phyloP scores from a whole-genome alignment of 23 red algal genomes.

The Gracilaria domingensis region DNA sequence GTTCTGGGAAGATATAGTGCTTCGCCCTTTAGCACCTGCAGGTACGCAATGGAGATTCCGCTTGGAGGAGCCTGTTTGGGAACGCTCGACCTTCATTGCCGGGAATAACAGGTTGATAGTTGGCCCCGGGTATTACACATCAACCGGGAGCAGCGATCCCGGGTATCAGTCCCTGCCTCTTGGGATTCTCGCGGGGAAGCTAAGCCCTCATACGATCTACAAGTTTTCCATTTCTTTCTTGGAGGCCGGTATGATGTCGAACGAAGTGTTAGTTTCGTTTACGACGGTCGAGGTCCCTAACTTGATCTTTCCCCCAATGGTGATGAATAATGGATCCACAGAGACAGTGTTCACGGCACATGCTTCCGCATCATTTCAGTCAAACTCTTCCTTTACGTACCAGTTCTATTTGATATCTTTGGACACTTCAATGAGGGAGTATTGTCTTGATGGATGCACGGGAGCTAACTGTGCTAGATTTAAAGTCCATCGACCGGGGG shows the following conservation, averaged over 20 bases:
- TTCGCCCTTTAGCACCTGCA: constrained; percentile 22
- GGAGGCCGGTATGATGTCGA: constrained; percentile 19
- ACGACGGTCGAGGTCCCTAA: constrained; percentile 49
- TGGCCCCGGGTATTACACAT: constrained; percentile 45
- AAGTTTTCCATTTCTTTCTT: constrained; percentile 40
- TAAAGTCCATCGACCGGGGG: constrained; percentile 32
- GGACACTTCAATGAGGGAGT: constrained; percentile 33
- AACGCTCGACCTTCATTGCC: constrained; percentile 51
- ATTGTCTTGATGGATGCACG: constrained; percentile 72
- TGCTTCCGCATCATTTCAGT: constrained; percentile 34
- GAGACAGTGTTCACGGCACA: constrained; percentile 47
- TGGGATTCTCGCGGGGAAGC: constrained; percentile 37
- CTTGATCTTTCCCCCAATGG: constrained; percentile 28
- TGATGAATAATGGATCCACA: constrained; percentile 32
- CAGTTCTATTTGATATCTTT: constrained; percentile 64
- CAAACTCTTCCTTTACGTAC: constrained; percentile 43
- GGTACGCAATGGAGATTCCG: constrained; percentile 63
- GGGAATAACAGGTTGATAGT: constrained; percentile 46
- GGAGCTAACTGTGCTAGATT: constrained; percentile 55
- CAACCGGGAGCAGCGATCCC: constrained; percentile 46
- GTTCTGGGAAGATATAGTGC: constrained; percentile 74
- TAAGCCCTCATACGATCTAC: constrained; percentile 39
- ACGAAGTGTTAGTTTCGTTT: constrained; percentile 41
- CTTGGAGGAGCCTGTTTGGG: constrained; percentile 41
- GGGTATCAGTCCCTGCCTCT: constrained; percentile 47